These are phyloP conservation scores for Trypanosoma cruzi DNA, from an alignment of 208 protist genomes.

Conservation along the genomic window DNA sequence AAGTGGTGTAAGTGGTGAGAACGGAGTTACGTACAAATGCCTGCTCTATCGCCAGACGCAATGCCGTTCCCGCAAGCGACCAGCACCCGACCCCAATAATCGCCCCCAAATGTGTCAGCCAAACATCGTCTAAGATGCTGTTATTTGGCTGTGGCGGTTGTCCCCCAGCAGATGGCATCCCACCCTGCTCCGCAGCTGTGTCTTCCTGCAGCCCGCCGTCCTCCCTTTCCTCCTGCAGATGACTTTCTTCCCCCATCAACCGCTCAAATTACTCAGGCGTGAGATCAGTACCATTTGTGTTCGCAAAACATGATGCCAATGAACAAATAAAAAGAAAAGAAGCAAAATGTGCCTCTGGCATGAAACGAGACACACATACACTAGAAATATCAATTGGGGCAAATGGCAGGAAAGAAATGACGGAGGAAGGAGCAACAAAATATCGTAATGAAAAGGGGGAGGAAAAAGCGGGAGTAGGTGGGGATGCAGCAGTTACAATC, in stretches of 20 bases:
- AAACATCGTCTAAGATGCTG: background rate
- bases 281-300: too few relatives aligned
- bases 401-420: background rate
- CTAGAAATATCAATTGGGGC: background rate
- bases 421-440: background rate
- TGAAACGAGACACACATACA: background rate
- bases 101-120: background rate
- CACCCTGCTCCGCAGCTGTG: too few relatives aligned
- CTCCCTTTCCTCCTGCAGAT: too few relatives aligned
- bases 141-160: background rate
- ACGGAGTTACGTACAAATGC: slow-evolving; percentile 26
- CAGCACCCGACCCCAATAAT: slow-evolving; percentile 37
- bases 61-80: slow-evolving; percentile 51
- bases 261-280: too few relatives aligned
- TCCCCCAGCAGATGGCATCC: background rate
- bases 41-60: slow-evolving; percentile 36
- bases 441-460: background rate
- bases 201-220: too few relatives aligned
- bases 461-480: background rate
- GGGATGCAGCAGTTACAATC: background rate
- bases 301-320: background rate
- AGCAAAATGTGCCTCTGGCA: background rate
- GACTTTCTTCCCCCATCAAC: too few relatives aligned
- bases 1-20: slow-evolving; percentile 45
- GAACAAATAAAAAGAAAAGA: background rate